Conservation (phyloP, 73 alveolate genomes). For the Halteria grandinella region DNA sequence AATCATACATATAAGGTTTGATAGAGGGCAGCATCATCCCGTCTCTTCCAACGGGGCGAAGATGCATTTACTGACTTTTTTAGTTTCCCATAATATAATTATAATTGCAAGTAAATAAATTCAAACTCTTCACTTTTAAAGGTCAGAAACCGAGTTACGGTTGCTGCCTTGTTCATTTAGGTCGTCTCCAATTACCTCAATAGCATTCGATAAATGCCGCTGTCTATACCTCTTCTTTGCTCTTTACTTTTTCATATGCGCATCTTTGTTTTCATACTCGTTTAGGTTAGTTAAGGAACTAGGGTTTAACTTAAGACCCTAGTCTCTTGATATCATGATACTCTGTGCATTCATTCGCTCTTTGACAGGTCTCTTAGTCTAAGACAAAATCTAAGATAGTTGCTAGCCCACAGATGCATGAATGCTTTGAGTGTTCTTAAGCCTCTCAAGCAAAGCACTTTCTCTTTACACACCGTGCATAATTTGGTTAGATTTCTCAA, state of each 20-base stretch:
- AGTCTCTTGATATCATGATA: too few relatives aligned
- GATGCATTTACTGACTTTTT: neutral
- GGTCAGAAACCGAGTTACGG: neutral
- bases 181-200: neutral
- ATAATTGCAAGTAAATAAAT: neutral
- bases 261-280: too few relatives aligned
- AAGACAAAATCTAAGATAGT: too few relatives aligned
- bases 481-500: conserved; percentile 24
- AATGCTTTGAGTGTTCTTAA: conserved; percentile 27
- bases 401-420: too few relatives aligned
- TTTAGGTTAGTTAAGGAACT: too few relatives aligned
- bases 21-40: conserved; percentile 12
- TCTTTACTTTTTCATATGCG: neutral
- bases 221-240: conserved; percentile 8
- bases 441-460: conserved; percentile 11
- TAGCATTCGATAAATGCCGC: conserved; percentile 1
- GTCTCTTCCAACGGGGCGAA: conserved; percentile 6
- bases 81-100: neutral
- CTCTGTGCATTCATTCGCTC: too few relatives aligned
- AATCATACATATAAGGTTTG: conserved; percentile 35
- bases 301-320: too few relatives aligned
- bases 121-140: too few relatives aligned
- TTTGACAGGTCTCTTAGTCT: too few relatives aligned
- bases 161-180: neutral
- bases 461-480: conserved; percentile 20